Base-by-base conservation (phyloP, 495 filamentous ascomycete genomes). In the Xylaria scruposa region DNA sequence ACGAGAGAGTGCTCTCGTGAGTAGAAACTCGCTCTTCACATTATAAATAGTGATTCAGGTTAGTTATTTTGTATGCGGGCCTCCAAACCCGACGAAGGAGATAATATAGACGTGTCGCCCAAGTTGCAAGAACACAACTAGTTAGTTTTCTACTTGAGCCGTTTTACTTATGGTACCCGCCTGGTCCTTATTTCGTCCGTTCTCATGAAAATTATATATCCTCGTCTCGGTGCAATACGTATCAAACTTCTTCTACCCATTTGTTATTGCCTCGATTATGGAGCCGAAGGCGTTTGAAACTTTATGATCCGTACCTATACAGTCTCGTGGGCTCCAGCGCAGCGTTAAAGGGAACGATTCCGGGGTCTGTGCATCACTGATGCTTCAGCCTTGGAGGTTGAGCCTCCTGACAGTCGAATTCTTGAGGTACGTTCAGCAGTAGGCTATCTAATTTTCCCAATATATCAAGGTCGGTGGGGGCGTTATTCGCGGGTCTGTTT, bases 401-500 rank as follows among this genome's bases (percentile, higher is more conserved):
- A 49, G 21, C 67, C 44, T 47, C 62, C 31, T 60, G 31, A 49
- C 21, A 17, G 17, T 26, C 59, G 4, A 8, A 40, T 26, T 26
- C 59, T n/a, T n/a, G n/a, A n/a, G n/a, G n/a, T n/a, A n/a, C n/a
- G n/a, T n/a, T n/a, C n/a, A n/a, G n/a, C n/a, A 91, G 93, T 29
- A 92, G 89, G 74, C 84, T 94, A 4, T 94, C 97, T 72, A 83
- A 87, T 29, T 83, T 90, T 21, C 83, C 90, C 1, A 87, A 4
- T 91, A 98, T 75, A 81, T 98, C 62, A 86, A 92, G n/a, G 86
- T 93, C 29, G 96, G 91, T 4, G 83, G 86, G 58, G 92, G 93
- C 75, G 85, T 98, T n/a, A 92, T 93, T 0, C 91, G 96, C 65
- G 96, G 95, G 17, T 98, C 95, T 73, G 90, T 95, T n/a, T 98